Base-by-base conservation (phyloP, 2,329 filamentous ascomycete genomes). In the Aspergillus candidus region DNA sequence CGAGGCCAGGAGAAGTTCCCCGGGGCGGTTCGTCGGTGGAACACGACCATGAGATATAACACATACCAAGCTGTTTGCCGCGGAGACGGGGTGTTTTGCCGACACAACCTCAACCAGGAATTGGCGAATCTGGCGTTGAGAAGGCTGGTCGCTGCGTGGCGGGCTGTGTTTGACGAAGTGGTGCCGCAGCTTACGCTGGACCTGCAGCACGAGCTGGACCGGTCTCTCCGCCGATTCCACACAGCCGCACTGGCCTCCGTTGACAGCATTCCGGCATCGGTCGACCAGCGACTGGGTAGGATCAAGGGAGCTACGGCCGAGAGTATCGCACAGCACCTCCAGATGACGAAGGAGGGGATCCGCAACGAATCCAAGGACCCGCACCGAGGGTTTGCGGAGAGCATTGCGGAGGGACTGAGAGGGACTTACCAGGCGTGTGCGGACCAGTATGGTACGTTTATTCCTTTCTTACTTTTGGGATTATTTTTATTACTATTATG, bases 41-140 rank as follows among this genome's bases (percentile, higher is more conserved):
- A 66, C 8, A 54, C 56, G 5, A 59, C 57, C 33, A 66, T 77
- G 11, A 52, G 57, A 30, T 82, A 66, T 63, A 18, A 61, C 2
- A 80, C 79, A 0, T 83, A 82, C 52, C 77, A 74, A 57, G 80
- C 79, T 8, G 70, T 75, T 2, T 74, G 74, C 40, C 66, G 74
- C 33, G 69, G 77, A 35, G 53, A 71, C 42, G 79, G 76, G 4
- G 66, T 69, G 3, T 79, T 13, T 11, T 13, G 17, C 3, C 11
- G 15, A 2, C 29, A 71, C 71, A 18, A 59, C 59, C 61, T 55
- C 53, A 66, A 58, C 44, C 27, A 41, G 11, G 43, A 45, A 3
- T n/a, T 51, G 49, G 22, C 22, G 22, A 27, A 27, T 27, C 22
- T 27, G 22, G 22, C 8, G 22, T 7, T 27, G 5, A 10, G 22